Conservation (phyloP, 768 basidiomycete species). For the Phaffia australis region DNA sequence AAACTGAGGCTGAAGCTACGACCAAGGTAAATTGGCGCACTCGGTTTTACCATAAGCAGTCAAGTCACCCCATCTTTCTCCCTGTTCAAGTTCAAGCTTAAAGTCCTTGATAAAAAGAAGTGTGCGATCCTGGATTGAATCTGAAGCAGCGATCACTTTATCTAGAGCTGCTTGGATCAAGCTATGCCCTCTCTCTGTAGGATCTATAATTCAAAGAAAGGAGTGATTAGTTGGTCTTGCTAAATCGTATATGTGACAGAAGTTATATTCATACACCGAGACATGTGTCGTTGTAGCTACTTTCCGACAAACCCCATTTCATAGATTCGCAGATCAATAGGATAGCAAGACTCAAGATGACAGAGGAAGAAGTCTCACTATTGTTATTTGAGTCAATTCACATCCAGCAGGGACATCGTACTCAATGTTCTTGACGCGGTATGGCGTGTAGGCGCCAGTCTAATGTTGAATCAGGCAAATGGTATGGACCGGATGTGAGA, state of each 20-base stretch:
- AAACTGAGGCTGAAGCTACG: too few species aligned
- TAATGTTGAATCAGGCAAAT: too few species aligned
- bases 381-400: slow-evolving; percentile 4
- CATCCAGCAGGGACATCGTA: background rate
- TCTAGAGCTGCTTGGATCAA: background rate
- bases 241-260: background rate
- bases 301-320: too few species aligned
- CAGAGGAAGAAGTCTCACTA: background rate
- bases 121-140: background rate
- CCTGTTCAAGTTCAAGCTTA: background rate
- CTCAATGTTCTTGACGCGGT: too few species aligned
- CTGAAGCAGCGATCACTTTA: slow-evolving; percentile 1
- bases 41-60: slow-evolving; percentile 8
- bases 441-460: too few species aligned
- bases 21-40: background rate
- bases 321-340: background rate
- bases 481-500: too few species aligned
- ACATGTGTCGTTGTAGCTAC: slow-evolving; percentile 5
- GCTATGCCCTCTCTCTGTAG: background rate
- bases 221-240: background rate
- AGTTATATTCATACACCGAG: background rate
- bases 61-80: background rate
- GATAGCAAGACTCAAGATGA: background rate
- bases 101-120: slow-evolving; percentile 3
- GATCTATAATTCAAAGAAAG: background rate